These are phyloP conservation scores for Trichoderma brevicompactum DNA, from an alignment of 2,329 filamentous ascomycete species.

Conservation along the genomic window DNA sequence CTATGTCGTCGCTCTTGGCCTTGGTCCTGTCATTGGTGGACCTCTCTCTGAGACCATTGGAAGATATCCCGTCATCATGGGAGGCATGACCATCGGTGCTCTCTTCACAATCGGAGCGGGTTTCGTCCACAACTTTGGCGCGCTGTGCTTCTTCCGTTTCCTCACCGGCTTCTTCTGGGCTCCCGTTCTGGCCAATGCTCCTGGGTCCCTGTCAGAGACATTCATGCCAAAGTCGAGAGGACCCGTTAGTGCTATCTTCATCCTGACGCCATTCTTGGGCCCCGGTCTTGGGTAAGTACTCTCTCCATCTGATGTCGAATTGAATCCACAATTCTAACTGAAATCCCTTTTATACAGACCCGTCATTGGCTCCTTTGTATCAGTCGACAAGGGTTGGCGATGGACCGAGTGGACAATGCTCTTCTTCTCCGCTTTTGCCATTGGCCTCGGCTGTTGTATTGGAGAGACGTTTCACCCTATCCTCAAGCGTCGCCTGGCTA, in stretches of 20 bases:
- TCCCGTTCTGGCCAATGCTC: slow-evolving; percentile 54
- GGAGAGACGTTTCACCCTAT: slow-evolving; percentile 64
- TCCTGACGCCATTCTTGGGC: slow-evolving; percentile 58
- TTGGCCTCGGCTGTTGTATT: slow-evolving; percentile 45
- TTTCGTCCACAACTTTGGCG: slow-evolving; percentile 54
- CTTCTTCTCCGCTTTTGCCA: slow-evolving; percentile 49
- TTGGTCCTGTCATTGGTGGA: slow-evolving; percentile 63
- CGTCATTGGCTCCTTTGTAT: slow-evolving; percentile 54
- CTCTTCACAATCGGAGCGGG: slow-evolving; percentile 62
- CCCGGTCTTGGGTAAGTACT: slow-evolving; percentile 54
- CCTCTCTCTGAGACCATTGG: slow-evolving; percentile 64
- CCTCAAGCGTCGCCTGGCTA: slow-evolving; percentile 46
- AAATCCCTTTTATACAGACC: slow-evolving; percentile 40
- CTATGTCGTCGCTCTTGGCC: slow-evolving; percentile 63
- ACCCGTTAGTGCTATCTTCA: slow-evolving; percentile 49
- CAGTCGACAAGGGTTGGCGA: slow-evolving; percentile 52
- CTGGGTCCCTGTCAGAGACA: slow-evolving; percentile 56
- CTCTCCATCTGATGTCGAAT: not conserved
- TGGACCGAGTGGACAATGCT: slow-evolving; percentile 59
- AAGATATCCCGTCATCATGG: slow-evolving; percentile 56
- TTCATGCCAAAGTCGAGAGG: slow-evolving; percentile 50
- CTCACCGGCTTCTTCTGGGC: slow-evolving; percentile 58
- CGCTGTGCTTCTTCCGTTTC: slow-evolving; percentile 59
- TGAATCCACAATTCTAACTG: not conserved
- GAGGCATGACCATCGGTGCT: slow-evolving; percentile 51